These are phyloP conservation scores for Calocybe indica DNA, from an alignment of 768 basidiomycete species.

Conservation along the genomic window DNA sequence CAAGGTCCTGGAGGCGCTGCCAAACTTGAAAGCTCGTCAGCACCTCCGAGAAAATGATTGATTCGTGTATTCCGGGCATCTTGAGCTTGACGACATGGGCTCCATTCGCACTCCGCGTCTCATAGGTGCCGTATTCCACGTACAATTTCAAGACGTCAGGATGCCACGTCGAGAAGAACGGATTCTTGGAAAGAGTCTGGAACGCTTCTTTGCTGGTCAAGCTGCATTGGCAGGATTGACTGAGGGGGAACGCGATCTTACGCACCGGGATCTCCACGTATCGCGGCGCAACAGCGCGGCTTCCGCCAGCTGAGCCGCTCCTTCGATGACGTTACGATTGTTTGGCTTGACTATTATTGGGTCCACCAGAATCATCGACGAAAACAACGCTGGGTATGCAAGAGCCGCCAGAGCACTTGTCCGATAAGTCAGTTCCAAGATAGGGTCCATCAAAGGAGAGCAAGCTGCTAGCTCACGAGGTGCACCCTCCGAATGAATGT, in stretches of 20 bases:
- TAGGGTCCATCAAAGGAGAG: background rate
- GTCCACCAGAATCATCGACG: slow-evolving; percentile 68
- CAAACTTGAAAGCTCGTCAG: slow-evolving; percentile 35
- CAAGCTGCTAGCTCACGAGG: slow-evolving; percentile 42
- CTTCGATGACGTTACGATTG: slow-evolving; percentile 8
- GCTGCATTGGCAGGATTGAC: background rate
- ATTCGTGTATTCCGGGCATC: slow-evolving; percentile 62
- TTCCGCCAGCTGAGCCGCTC: slow-evolving; percentile 18
- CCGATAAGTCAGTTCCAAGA: background rate
- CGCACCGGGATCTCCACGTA: slow-evolving; percentile 57
- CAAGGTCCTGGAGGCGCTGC: slow-evolving; percentile 35
- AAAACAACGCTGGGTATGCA: slow-evolving; percentile 59
- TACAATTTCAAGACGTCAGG: slow-evolving; percentile 56
- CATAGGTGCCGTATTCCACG: slow-evolving; percentile 50
- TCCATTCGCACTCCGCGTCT: slow-evolving; percentile 18
- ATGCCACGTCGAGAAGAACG: slow-evolving; percentile 58
- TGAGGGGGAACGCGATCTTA: background rate
- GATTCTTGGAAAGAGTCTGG: too few species aligned
- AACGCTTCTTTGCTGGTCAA: background rate
- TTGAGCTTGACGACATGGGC: slow-evolving; percentile 50
- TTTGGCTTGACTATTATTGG: slow-evolving; percentile 51
- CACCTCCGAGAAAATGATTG: slow-evolving; percentile 48
- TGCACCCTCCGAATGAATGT: slow-evolving; percentile 82
- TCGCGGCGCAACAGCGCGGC: slow-evolving; percentile 57
- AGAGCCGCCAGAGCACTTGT: slow-evolving; percentile 57